These are phyloP conservation scores for Aaosphaeria arxii DNA, from an alignment of 2,329 filamentous ascomycete genomes.

Conservation along the genomic window DNA sequence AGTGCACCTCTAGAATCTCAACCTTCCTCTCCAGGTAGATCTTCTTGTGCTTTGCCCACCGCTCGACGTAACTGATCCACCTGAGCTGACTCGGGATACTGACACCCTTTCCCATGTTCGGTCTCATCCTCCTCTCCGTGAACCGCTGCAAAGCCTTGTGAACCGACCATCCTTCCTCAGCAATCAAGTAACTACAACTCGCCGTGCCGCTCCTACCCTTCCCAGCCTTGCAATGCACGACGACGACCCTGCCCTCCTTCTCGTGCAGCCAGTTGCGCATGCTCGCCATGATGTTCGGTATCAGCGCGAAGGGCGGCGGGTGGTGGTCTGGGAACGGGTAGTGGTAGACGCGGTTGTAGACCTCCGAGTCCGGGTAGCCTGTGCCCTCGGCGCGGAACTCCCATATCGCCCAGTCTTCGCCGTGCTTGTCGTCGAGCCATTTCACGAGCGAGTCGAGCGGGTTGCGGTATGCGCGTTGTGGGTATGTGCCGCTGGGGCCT, in stretches of 20 bases:
- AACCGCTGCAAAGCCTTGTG: slow-evolving; percentile 64
- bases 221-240: slow-evolving; percentile 96
- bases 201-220: slow-evolving; percentile 91
- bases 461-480: slow-evolving; percentile 89
- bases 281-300: slow-evolving; percentile 84
- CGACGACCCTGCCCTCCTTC: slow-evolving; percentile 63
- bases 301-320: slow-evolving; percentile 84
- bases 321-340: slow-evolving; percentile 98
- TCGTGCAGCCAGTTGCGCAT: slow-evolving; percentile 82
- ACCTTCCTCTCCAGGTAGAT: slow-evolving; percentile 78
- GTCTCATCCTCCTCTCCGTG: slow-evolving; percentile 84
- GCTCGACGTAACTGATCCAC: slow-evolving; percentile 84
- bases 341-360: slow-evolving; percentile 81
- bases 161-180: slow-evolving; percentile 71
- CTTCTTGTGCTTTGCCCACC: slow-evolving; percentile 75
- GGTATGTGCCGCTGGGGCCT: slow-evolving; percentile 84
- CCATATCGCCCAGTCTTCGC: slow-evolving; percentile 86
- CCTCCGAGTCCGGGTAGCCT: slow-evolving; percentile 86
- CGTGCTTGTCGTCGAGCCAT: slow-evolving; percentile 83
- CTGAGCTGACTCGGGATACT: slow-evolving; percentile 90
- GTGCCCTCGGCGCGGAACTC: slow-evolving; percentile 97
- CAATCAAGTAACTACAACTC: slow-evolving; percentile 84
- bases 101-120: slow-evolving; percentile 82
- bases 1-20: slow-evolving; percentile 83
- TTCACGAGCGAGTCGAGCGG: slow-evolving; percentile 81